Evolutionary conservation across 169 alveolate genomes (phyloP), one percentile per base, ranked within the genome.

Genomic region (Theileria sp.): DNA sequence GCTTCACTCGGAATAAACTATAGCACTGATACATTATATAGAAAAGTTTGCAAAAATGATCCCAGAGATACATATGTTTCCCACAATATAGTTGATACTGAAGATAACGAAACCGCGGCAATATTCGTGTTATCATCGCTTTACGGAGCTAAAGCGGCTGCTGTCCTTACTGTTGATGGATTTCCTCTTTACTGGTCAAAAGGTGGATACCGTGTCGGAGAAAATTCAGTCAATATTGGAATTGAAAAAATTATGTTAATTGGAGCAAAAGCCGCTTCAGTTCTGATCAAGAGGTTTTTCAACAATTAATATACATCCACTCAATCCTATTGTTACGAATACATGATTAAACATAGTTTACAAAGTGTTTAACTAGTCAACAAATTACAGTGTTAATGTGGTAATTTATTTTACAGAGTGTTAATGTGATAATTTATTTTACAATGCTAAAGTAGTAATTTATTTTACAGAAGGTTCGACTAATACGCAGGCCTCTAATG

Each of bases 61-160:
- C 67, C 26, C 4, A 58, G 67, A 15, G 67, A 58, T n/a, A 5
- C 1, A n/a, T 58, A 21, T 25, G 5, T 28, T 8, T 10, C 12
- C 1, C 10, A 58, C 67, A 38, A 38, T 4, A 28, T 64, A 7
- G 50, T 25, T 23, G 72, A 64, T 38, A 30, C 72, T 38, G 38
- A 30, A 34, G 72, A 64, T 23, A 15, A 15, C 7, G 72, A 64
- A 21, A n/a, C 12, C 1, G 8, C 72, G 2, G 26, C 19, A 17
- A 19, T 64, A 21, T 64, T 64, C 3, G 72, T 64, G 21, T 17
- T 64, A 15, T 64, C 72, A 28, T 64, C 72, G 50, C 44, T 64
- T 17, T 64, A 64, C 72, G 72, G 72, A 64, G 72, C 72, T 10
- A 64, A 64, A 13, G 72, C 72, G 0, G 72, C 44, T 23, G 3